These are phyloP conservation scores for Dactylorhiza incarnata DNA, from an alignment of 106 monocot genomes.

Conservation along the genomic window DNA sequence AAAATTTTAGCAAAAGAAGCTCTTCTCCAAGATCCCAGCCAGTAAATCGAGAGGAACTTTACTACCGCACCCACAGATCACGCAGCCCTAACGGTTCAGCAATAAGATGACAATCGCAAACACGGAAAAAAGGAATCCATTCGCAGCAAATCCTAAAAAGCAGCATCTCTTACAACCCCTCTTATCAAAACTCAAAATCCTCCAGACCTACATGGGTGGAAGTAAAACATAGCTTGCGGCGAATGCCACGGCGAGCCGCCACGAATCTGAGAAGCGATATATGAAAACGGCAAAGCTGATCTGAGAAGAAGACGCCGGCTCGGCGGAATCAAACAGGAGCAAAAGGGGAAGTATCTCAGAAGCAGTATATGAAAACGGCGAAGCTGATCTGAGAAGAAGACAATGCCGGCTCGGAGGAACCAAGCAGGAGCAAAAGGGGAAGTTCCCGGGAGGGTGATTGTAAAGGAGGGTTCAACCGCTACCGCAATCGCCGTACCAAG, in stretches of 20 bases:
- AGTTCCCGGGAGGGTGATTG: not conserved
- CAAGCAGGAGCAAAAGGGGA: not conserved
- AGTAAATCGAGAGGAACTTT: not conserved
- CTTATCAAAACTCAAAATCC: not conserved
- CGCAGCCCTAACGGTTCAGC: not conserved
- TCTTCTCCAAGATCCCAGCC: not conserved
- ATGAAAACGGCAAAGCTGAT: not conserved
- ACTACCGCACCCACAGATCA: not conserved
- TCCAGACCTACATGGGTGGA: not conserved
- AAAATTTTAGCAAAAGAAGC: not conserved
- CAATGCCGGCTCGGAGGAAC: not conserved
- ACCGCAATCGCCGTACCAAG: not conserved
- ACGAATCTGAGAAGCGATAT: not conserved
- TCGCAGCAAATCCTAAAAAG: not conserved
- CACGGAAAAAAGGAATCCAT: not conserved
- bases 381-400: conserved; percentile 1
- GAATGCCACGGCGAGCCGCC: not conserved
- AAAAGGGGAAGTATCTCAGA: too few relatives aligned
- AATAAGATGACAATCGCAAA: not conserved
- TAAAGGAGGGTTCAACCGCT: not conserved
- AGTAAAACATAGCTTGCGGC: not conserved
- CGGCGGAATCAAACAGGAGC: too few relatives aligned
- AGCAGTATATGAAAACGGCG: not conserved
- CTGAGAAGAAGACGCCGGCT: too few relatives aligned
- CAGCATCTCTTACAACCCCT: not conserved